These are phyloP conservation scores for Ceratocystis colombiana DNA, from an alignment of 2,329 filamentous ascomycete genomes.

Conservation along the genomic window DNA sequence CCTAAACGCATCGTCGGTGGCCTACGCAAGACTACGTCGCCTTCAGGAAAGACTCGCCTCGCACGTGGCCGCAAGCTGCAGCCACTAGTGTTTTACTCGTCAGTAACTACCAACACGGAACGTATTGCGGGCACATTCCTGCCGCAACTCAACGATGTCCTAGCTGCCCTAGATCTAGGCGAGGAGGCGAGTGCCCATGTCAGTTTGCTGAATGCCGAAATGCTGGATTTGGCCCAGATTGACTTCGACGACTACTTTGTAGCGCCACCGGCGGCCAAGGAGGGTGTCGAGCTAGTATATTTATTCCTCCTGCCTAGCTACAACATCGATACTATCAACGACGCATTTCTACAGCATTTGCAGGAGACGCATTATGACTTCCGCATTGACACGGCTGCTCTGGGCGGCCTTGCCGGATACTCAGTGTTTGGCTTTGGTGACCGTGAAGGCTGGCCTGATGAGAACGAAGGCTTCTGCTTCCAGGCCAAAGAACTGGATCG, in stretches of 20 bases:
- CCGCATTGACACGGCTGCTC: conserved; percentile 78
- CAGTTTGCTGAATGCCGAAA: conserved; percentile 47
- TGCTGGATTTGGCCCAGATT: conserved; percentile 71
- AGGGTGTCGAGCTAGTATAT: conserved; percentile 62
- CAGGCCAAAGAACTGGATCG: conserved; percentile 84
- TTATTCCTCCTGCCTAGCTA: conserved; percentile 79
- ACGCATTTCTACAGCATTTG: conserved; percentile 76
- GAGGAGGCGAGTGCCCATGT: conserved; percentile 26
- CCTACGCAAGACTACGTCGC: conserved; percentile 30
- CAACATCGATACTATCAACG: conserved; percentile 87
- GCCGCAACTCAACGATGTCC: conserved; percentile 43
- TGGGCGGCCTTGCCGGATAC: conserved; percentile 70
- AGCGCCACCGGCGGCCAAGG: conserved; percentile 52
- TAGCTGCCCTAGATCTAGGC: conserved; percentile 39
- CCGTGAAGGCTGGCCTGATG: conserved; percentile 80
- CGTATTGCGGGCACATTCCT: conserved; percentile 56
- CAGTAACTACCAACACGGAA: conserved; percentile 74
- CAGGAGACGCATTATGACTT: conserved; percentile 95
- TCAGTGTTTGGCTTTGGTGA: conserved; percentile 93
- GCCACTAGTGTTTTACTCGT: conserved; percentile 78
- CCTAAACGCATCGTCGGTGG: conserved; percentile 44
- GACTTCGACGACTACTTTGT: conserved; percentile 94
- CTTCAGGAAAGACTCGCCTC: conserved; percentile 23
- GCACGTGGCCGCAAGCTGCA: conserved; percentile 46
- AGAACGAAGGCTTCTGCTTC: conserved; percentile 83